These are phyloP conservation scores for Meyerozyma sp. DNA, from an alignment of 1,139 yeast species.

Conservation along the genomic window DNA sequence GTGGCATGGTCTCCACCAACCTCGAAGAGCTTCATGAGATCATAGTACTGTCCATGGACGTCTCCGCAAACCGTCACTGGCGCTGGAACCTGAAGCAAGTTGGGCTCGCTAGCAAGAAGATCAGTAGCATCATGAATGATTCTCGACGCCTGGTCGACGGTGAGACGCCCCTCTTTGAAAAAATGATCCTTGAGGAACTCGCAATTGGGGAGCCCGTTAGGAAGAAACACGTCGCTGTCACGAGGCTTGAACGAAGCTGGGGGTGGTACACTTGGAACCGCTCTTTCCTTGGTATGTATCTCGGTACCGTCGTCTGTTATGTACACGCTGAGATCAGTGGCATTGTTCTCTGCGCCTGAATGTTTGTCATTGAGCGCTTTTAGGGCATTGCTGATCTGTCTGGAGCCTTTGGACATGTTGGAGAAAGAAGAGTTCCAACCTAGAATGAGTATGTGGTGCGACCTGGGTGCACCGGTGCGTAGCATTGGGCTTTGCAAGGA, in stretches of 20 bases:
- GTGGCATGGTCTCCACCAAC: constrained; percentile 86
- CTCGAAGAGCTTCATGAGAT: constrained; percentile 84
- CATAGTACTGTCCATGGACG: constrained; percentile 92
- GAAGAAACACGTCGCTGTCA: constrained; percentile 61
- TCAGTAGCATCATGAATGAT: constrained; percentile 68
- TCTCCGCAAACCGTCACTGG: constrained; percentile 98
- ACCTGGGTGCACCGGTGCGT: neutral
- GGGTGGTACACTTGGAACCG: constrained; percentile 57
- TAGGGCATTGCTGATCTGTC: constrained; percentile 70
- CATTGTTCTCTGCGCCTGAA: constrained; percentile 13
- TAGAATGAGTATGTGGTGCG: neutral
- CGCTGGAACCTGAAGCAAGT: constrained; percentile 74
- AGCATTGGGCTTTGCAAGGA: neutral
- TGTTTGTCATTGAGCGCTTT: constrained; percentile 58
- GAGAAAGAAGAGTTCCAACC: neutral
- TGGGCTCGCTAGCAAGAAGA: constrained; percentile 69
- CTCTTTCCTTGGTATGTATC: constrained; percentile 65
- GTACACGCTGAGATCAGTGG: constrained; percentile 49
- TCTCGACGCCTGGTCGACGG: constrained; percentile 63
- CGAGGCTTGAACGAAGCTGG: constrained; percentile 66
- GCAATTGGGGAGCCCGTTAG: constrained; percentile 67
- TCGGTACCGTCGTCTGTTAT: constrained; percentile 65
- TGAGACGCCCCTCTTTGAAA: constrained; percentile 72
- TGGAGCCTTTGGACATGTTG: constrained; percentile 30
- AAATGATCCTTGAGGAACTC: constrained; percentile 72